Evolutionary conservation across 2,329 filamentous ascomycete genomes (phyloP).

Genomic region (Colletotrichum theobromicola): DNA sequence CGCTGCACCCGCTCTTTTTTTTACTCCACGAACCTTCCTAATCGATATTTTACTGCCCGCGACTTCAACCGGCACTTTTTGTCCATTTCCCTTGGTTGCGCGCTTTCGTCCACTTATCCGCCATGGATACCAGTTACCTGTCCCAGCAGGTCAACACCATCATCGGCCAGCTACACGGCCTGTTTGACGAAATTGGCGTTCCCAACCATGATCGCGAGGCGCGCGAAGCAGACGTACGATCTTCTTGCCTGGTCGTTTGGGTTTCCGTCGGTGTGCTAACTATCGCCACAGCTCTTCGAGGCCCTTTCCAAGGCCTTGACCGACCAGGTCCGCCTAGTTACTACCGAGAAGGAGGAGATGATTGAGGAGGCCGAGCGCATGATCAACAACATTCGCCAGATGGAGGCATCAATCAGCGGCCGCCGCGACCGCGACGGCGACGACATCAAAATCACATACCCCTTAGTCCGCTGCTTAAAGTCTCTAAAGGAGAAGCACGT

Average conservation of each 20-base stretch:
- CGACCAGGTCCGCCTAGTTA: constrained; percentile 85
- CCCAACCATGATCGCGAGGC: constrained; percentile 88
- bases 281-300: constrained; percentile 73
- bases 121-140: constrained; percentile 90
- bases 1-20: constrained; percentile 12
- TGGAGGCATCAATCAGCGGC: constrained; percentile 90
- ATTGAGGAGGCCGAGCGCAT: constrained; percentile 88
- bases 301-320: constrained; percentile 91
- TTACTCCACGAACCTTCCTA: neutral
- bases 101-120: neutral
- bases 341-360: constrained; percentile 87
- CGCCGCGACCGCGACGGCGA: constrained; percentile 69
- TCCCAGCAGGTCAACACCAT: constrained; percentile 95
- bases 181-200: constrained; percentile 99
- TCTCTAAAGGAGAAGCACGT: constrained; percentile 84
- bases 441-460: constrained; percentile 80
- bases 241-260: neutral
- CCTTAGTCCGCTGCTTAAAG: constrained; percentile 80
- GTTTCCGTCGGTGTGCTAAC: neutral
- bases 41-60: neutral
- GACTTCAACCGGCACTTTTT: neutral
- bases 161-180: constrained; percentile 87
- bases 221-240: constrained; percentile 82
- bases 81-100: neutral
- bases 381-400: constrained; percentile 86